A percentile compares a stretch with the other conserved stretches of the same genome.
phyloP scores from a whole-genome alignment of 495 filamentous ascomycete genomes.

The Xylaria flabelliformis region DNA sequence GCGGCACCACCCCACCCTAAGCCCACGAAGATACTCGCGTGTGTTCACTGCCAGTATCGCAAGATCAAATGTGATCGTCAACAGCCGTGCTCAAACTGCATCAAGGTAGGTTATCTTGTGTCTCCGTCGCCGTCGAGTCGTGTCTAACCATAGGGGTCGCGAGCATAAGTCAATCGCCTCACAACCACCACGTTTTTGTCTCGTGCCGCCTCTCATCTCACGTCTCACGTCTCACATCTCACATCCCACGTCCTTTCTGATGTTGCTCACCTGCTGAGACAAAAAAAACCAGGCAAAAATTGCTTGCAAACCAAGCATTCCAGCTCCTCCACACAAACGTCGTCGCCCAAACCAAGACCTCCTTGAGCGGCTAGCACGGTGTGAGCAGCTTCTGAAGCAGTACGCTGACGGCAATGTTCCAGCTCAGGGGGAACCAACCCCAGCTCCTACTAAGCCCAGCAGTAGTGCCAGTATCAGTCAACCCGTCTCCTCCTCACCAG shows the following conservation, averaged over 20 bases:
- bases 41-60: conserved; percentile 61
- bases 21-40: conserved; percentile 43
- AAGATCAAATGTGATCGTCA: conserved; percentile 71
- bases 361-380: conserved; percentile 49
- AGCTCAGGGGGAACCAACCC: background rate
- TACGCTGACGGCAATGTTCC: conserved; percentile 37
- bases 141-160: background rate
- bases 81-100: conserved; percentile 68
- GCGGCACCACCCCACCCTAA: conserved; percentile 20
- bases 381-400: conserved; percentile 49
- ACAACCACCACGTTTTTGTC: background rate
- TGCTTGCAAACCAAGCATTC: conserved; percentile 49
- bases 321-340: conserved; percentile 49
- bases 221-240: background rate
- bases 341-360: conserved; percentile 51
- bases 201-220: conserved; percentile 1
- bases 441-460: background rate
- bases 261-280: conserved; percentile 10
- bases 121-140: background rate
- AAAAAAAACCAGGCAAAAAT: conserved; percentile 43
- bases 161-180: conserved; percentile 10
- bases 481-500: background rate
- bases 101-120: conserved; percentile 44
- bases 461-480: background rate
- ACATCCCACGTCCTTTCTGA: background rate